phyloP scores from a whole-genome alignment of 2,329 filamentous ascomycete genomes.

The Ceratocystis cubensis region DNA sequence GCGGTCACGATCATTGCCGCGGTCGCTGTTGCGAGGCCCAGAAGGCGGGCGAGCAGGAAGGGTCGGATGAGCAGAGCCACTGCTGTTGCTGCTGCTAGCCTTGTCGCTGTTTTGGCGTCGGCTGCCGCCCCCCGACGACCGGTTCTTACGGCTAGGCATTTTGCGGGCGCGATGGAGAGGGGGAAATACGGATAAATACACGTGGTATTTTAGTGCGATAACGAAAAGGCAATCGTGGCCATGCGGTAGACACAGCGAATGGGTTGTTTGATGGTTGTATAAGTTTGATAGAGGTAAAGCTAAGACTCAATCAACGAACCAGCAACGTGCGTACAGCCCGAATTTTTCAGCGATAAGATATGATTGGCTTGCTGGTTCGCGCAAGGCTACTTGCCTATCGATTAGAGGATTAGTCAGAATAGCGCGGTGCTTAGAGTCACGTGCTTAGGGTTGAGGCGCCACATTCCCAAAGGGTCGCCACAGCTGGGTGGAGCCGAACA shows the following conservation, averaged over 20 bases:
- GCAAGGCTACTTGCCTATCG: conserved; percentile 6
- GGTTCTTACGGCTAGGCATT: conserved; percentile 5
- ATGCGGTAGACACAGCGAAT: too few species aligned
- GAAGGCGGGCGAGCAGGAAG: conserved; percentile 9
- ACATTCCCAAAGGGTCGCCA: background rate
- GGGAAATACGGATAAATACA: background rate
- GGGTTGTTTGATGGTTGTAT: background rate
- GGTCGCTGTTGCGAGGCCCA: conserved; percentile 8
- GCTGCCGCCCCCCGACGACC: conserved; percentile 11
- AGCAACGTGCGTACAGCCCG: background rate
- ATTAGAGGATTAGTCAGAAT: background rate
- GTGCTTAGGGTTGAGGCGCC: background rate
- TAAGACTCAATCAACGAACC: background rate
- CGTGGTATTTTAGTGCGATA: background rate
- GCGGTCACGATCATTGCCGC: conserved; percentile 9
- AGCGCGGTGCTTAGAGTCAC: background rate
- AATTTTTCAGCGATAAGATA: background rate
- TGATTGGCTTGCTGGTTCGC: background rate
- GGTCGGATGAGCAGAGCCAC: conserved; percentile 29
- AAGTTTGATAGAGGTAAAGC: background rate
- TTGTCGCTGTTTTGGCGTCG: conserved; percentile 32
- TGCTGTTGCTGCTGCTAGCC: conserved; percentile 33
- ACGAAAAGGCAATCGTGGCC: background rate
- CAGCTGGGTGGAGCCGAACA: too few species aligned
- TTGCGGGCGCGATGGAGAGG: background rate